Evolutionary conservation across 2,329 filamentous ascomycete species (phyloP).

Genomic region (Xylaria hypoxylon): DNA sequence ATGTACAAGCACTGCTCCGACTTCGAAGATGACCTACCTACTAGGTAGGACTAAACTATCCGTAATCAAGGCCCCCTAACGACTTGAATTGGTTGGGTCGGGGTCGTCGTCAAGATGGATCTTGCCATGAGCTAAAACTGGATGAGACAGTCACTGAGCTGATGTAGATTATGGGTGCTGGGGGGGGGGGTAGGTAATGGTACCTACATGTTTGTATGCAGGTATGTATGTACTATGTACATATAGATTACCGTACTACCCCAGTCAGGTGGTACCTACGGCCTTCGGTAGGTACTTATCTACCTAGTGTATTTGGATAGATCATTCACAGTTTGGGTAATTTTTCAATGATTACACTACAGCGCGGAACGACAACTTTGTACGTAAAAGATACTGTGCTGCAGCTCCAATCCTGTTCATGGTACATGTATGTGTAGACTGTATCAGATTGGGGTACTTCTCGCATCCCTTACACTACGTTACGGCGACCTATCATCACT

Average conservation of each 20-base stretch:
- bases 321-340: too few species aligned
- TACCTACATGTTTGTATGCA: too few species aligned
- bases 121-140: constrained; percentile 35
- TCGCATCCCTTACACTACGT: background rate
- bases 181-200: constrained; percentile 8
- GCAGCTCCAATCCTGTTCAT: too few species aligned
- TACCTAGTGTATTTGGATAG: too few species aligned
- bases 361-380: too few species aligned
- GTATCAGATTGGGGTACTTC: background rate
- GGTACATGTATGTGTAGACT: too few species aligned
- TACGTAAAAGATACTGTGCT: too few species aligned
- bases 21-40: too few species aligned
- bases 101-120: constrained; percentile 30
- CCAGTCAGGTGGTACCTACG: background rate
- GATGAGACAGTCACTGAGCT: constrained; percentile 37
- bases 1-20: constrained; percentile 4
- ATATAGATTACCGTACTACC: background rate
- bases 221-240: too few species aligned
- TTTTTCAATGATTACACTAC: too few species aligned
- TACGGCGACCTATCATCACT: background rate
- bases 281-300: too few species aligned
- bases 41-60: constrained; percentile 32
- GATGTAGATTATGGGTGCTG: constrained; percentile 33
- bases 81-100: constrained; percentile 26
- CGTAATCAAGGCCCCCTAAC: constrained; percentile 28